These are phyloP conservation scores for Cubamyces lactineus DNA, from an alignment of 768 basidiomycete genomes.

Conservation along the genomic window DNA sequence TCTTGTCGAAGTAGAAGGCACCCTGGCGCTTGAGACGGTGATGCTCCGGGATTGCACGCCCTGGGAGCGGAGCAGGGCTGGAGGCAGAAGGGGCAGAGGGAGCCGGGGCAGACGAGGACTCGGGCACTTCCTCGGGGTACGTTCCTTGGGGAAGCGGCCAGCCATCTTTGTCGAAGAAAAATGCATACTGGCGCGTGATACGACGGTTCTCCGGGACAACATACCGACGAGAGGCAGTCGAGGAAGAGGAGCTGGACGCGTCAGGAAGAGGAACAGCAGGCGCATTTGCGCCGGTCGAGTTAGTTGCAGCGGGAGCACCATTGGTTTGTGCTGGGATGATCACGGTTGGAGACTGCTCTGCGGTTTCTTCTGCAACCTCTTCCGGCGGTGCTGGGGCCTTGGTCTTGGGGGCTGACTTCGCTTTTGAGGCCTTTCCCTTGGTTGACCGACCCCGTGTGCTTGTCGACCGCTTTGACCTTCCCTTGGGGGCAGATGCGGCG, in stretches of 20 bases:
- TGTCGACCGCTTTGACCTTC: background rate
- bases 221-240: no score
- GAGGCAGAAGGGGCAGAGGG: background rate
- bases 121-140: background rate
- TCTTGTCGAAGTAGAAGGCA: conserved; percentile 2
- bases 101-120: background rate
- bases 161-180: no score
- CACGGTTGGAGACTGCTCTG: background rate
- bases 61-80: background rate
- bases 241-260: no score
- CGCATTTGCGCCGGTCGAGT: no score
- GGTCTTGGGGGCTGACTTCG: background rate
- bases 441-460: background rate
- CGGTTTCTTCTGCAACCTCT: background rate
- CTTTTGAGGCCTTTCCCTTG: background rate
- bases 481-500: conserved; percentile 1
- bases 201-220: no score
- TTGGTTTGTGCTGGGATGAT: no score
- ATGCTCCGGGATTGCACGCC: background rate
- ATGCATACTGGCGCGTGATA: no score
- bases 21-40: conserved; percentile 5
- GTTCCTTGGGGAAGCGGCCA: no score
- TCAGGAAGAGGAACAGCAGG: no score
- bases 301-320: no score
- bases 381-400: background rate